These are phyloP conservation scores for Fraxinus ornus DNA, from an alignment of 305 asterid genomes.

Conservation along the genomic window DNA sequence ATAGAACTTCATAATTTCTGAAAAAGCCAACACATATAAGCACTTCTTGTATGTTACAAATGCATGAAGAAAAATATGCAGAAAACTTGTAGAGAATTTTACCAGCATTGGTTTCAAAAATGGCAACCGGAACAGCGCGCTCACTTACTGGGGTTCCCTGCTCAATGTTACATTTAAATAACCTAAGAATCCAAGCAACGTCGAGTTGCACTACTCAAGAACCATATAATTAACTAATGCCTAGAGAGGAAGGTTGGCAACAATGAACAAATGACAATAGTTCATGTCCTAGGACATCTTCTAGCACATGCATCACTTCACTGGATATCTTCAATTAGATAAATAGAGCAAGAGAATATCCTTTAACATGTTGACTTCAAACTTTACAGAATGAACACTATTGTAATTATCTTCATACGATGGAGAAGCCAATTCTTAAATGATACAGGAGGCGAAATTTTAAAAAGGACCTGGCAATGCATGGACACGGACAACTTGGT, in stretches of 20 bases:
- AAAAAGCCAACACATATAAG: constrained; percentile 28
- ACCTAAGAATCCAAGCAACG: constrained; percentile 8
- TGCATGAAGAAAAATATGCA: constrained; percentile 18
- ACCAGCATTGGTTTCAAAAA: constrained; percentile 95
- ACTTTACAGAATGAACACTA: background rate
- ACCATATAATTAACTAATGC: constrained; percentile 7
- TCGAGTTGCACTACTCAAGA: background rate
- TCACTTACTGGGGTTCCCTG: constrained; percentile 99
- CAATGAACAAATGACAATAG: constrained; percentile 6
- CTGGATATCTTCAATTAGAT: constrained; percentile 20
- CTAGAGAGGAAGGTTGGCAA: constrained; percentile 13
- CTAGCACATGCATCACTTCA: constrained; percentile 12
- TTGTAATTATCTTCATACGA: background rate
- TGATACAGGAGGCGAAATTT: background rate
- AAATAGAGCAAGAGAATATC: constrained; percentile 2
- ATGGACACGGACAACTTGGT: background rate
- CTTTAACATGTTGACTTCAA: background rate
- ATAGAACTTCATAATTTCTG: constrained; percentile 89
- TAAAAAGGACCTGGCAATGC: background rate
- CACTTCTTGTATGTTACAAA: constrained; percentile 20
- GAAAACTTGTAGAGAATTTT: constrained; percentile 12
- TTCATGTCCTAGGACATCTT: constrained; percentile 13
- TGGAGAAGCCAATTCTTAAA: background rate
- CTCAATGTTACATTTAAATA: constrained; percentile 27
- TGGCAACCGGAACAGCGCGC: constrained; percentile 99